Base-by-base conservation (phyloP, 345 rosid genomes). In the Boechera retrofracta region DNA sequence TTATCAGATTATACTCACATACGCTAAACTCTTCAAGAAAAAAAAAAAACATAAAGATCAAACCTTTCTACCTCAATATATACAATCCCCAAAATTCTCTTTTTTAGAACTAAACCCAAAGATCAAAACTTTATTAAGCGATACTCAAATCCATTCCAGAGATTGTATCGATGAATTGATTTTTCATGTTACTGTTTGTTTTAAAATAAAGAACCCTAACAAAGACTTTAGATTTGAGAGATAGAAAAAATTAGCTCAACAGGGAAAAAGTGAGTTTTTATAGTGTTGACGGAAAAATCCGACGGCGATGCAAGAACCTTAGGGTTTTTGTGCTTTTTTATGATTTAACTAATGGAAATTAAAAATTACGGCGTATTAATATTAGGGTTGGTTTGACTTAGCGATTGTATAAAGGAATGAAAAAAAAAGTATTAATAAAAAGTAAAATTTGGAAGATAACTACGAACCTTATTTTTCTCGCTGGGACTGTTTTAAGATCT, bases 291-390 rank as follows among this genome's bases (percentile, higher is more conserved):
- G 85, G 87, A 88, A 86, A 78, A 85, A 83, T 84, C 78, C 78
- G 96, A 91, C 97, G 97, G 97, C 96, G 91, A 85, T 85, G 79
- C 86, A 91, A 89, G 92, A 91, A 89, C 96, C 95, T 87, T 91
- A 89, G 97, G 98, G 93, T 72, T 91, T 91, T 93, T 89, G 89
- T 66, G 76, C 71, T 74, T 80, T 62, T 42, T 8, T 42, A 42
- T 63, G 21, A 63, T 63, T 70, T 71, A 61, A 59, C 78, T 47
- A 21, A 77, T n/a, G 69, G 31, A 77, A 74, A 83, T 78, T 80
- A 78, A 39, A 31, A 35, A 1, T 39, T 39, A 39, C 67, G 44
- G 70, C 42, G 35, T 18, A 64, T 41, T 36, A 15, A 32, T 38
- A 29, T 33, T 38, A 73, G 71, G 71, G 55, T 75, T 76, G 68